Base-by-base conservation (phyloP, 768 basidiomycete genomes). In the Lanmaoa pseudosensibilis region DNA sequence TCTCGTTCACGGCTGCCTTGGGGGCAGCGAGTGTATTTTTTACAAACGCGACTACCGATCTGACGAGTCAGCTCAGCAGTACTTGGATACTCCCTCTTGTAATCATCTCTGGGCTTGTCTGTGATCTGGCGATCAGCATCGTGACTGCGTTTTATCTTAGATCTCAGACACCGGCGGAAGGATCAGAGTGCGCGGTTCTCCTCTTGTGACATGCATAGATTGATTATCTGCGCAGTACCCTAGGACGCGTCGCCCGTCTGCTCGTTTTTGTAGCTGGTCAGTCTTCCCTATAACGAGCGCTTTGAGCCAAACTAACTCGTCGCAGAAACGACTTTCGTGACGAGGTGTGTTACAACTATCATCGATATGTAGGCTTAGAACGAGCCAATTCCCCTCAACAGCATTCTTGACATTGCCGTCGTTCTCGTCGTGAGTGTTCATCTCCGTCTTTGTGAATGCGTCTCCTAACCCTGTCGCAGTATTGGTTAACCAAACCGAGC, bases 1-100 rank as follows among this genome's bases (percentile, higher is more conserved):
- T 67, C 49, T 48, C 63, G 12, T 63, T 68, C 25, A 65, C 60
- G n/a, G 60, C 50, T 49, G 63, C 60, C 34, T 53, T 65, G 56
- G 66, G 66, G 1, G 60, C 56, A 13, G 60, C 63, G 3, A 51
- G 56, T 19, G n/a, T 44, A 40, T 68, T 68, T 37, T 67, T 68
- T 36, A 37, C 56, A 6, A 25, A 32, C 19, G 18, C 30, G 4
- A 57, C 46, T 6, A 5, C 48, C 12, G 32, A 23, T 15, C 44
- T 65, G 46, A 52, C 40, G 7, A 37, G 32, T 25, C 61, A 63
- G 23, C 62, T 64, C n/a, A 32, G 39, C 33, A 38, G 8, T 3
- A 23, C 18, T 21, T 65, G 66, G 66, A 54, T 60, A 49, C 60
- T 67, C 40, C 60, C 66, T 4, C 56, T 67, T n/a, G 43, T 44